phyloP scores from a whole-genome alignment of 2,329 filamentous ascomycete species.

The Clonostachys chloroleuca region DNA sequence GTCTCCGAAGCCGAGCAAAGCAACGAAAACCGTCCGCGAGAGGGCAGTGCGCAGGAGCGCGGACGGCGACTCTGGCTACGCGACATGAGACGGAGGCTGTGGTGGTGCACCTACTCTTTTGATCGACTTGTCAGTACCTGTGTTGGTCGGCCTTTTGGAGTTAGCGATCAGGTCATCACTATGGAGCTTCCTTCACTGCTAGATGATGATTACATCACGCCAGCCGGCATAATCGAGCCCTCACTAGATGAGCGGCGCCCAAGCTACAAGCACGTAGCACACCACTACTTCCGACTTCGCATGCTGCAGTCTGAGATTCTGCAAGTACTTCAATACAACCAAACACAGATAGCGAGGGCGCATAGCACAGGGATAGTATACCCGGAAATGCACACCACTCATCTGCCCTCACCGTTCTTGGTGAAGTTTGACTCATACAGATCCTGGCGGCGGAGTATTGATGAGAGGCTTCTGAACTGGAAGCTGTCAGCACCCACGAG shows the following conservation, averaged over 20 bases:
- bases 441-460: conserved; percentile 84
- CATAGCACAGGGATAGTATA: conserved; percentile 60
- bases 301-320: conserved; percentile 91
- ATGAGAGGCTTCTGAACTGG: conserved; percentile 80
- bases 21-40: conserved; percentile 21
- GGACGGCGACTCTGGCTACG: conserved; percentile 77
- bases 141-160: conserved; percentile 87
- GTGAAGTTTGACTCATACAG: conserved; percentile 80
- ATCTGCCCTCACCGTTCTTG: conserved; percentile 80
- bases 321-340: conserved; percentile 88
- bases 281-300: conserved; percentile 88
- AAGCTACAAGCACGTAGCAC: conserved; percentile 85
- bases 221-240: conserved; percentile 64
- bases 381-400: conserved; percentile 66
- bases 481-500: conserved; percentile 76
- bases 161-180: conserved; percentile 94
- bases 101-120: conserved; percentile 97
- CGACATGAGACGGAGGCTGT: conserved; percentile 80
- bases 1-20: conserved; percentile 22
- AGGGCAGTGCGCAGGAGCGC: conserved; percentile 40
- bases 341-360: conserved; percentile 73
- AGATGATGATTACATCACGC: conserved; percentile 85
- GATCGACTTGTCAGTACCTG: conserved; percentile 94
- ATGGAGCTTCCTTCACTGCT: conserved; percentile 89
- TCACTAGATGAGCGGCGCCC: conserved; percentile 54